Evolutionary conservation across 768 basidiomycete genomes (phyloP).

Genomic region (Kwoniella shandongensis): DNA sequence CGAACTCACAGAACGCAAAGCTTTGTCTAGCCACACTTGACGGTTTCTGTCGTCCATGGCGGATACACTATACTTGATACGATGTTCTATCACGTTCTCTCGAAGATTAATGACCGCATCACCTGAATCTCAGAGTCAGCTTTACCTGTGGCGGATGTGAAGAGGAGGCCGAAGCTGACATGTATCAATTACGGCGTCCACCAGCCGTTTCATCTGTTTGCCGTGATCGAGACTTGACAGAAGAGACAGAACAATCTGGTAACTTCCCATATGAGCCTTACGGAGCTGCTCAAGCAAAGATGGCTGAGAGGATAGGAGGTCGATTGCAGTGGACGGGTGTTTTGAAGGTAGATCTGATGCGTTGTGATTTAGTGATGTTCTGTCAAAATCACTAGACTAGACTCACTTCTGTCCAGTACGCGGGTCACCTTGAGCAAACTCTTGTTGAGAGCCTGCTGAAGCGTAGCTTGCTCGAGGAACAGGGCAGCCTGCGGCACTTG

Average conservation of each 20-base stretch:
- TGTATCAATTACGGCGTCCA: constrained; percentile 84
- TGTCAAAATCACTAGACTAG: not conserved
- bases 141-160: not conserved
- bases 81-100: constrained; percentile 79
- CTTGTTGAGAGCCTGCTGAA: constrained; percentile 51
- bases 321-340: constrained; percentile 75
- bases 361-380: constrained; percentile 1
- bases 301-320: constrained; percentile 77
- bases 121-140: constrained; percentile 57
- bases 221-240: constrained; percentile 91
- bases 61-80: constrained; percentile 81
- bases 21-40: constrained; percentile 46
- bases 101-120: constrained; percentile 90
- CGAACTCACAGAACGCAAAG: constrained; percentile 39
- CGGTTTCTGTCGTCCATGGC: constrained; percentile 65
- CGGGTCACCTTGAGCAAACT: constrained; percentile 53
- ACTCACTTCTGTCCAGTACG: constrained; percentile 48
- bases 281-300: constrained; percentile 78
- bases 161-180: constrained; percentile 54
- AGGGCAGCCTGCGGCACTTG: constrained; percentile 46
- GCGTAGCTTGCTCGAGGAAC: constrained; percentile 50
- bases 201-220: constrained; percentile 76
- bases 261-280: constrained; percentile 88
- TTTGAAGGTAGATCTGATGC: constrained; percentile 63
- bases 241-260: constrained; percentile 83